A percentile compares a stretch with the other conserved stretches of the same genome.
Conservation (phyloP, 2,329 filamentous ascomycete species). For the Fusarium foetens region DNA sequence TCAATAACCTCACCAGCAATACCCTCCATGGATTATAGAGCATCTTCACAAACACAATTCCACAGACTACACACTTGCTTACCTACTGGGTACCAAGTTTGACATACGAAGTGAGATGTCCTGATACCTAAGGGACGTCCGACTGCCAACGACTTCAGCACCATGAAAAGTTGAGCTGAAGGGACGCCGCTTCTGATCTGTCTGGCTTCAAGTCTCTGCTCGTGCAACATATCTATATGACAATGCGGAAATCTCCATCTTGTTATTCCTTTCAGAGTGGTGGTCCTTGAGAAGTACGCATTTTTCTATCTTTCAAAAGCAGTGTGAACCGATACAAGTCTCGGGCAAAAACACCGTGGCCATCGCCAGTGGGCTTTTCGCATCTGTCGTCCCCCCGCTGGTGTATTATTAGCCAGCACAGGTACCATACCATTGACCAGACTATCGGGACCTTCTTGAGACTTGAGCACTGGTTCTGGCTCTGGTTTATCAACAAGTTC, state of each 20-base stretch:
- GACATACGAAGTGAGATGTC: background rate
- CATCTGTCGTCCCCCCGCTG: background rate
- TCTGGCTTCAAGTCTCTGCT: background rate
- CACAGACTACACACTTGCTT: background rate
- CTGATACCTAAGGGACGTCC: background rate
- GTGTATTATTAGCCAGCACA: slow-evolving; percentile 1
- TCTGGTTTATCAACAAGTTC: background rate
- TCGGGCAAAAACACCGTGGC: slow-evolving; percentile 13
- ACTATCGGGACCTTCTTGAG: background rate
- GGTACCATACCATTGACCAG: background rate
- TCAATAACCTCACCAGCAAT: background rate
- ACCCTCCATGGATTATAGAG: background rate
- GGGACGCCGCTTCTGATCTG: background rate
- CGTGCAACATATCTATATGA: background rate
- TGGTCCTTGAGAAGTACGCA: background rate
- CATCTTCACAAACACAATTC: background rate
- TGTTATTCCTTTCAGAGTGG: slow-evolving; percentile 8
- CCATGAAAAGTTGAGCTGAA: background rate
- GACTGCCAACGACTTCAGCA: background rate
- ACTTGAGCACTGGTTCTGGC: background rate
- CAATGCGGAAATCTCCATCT: background rate
- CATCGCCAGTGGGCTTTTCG: background rate
- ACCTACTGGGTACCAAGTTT: background rate
- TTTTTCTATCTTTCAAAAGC: slow-evolving; percentile 7
- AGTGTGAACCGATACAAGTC: slow-evolving; percentile 2